A percentile compares a stretch with the other conserved stretches of the same genome.
Evolutionary conservation across 345 rosid genomes (phyloP).

Genomic region (Camelina laxa): DNA sequence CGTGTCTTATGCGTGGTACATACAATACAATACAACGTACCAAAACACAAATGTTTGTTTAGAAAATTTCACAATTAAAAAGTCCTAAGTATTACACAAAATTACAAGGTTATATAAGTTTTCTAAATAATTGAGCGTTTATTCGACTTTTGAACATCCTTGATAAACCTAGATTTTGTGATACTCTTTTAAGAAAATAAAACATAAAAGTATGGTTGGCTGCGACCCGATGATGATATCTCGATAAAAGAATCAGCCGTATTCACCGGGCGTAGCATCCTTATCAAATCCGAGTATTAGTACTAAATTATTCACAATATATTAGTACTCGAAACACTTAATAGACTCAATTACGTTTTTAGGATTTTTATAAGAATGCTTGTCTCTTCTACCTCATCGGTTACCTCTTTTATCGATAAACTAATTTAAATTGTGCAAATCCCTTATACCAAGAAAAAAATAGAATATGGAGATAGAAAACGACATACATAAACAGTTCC

Average conservation of each 20-base stretch:
- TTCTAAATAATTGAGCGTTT: not conserved
- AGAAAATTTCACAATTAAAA: not conserved
- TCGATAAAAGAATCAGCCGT: constrained; percentile 29
- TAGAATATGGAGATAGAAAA: constrained; percentile 37
- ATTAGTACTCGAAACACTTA: not conserved
- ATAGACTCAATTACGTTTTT: constrained; percentile 16
- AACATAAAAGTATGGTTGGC: not conserved
- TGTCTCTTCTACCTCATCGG: constrained; percentile 29
- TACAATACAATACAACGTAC: not conserved
- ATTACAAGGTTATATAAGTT: not conserved
- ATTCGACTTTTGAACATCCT: not conserved
- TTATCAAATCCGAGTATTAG: not conserved
- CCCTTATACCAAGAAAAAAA: constrained; percentile 31
- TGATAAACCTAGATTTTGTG: not conserved
- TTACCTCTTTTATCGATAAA: constrained; percentile 15
- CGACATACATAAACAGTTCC: constrained; percentile 41
- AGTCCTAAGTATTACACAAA: not conserved
- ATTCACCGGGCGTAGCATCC: constrained; percentile 26
- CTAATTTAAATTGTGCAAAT: constrained; percentile 17
- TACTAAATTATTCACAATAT: not conserved
- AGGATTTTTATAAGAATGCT: constrained; percentile 40
- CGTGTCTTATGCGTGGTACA: too few species aligned
- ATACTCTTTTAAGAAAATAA: not conserved
- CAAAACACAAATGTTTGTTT: not conserved
- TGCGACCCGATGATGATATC: constrained; percentile 29